A percentile compares a stretch with the other conserved stretches of the same genome.
Conservation (phyloP, 225 moss, liverwort and hornwort species). For the Asterella californica region DNA sequence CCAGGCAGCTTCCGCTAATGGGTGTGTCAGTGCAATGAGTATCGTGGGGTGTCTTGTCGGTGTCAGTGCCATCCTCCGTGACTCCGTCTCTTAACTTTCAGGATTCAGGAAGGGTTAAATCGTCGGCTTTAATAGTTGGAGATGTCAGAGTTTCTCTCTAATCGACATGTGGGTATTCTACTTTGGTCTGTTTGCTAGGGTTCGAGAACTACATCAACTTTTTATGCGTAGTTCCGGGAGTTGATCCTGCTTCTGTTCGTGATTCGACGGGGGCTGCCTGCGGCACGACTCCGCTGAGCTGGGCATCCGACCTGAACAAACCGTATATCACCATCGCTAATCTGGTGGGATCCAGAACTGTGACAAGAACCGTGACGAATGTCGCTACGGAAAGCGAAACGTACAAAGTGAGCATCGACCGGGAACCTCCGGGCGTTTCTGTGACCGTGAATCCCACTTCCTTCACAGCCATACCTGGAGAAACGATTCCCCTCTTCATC, state of each 20-base stretch:
- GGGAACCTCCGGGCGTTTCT: conserved; percentile 30
- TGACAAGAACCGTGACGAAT: conserved; percentile 43
- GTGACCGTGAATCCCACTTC: conserved; percentile 33
- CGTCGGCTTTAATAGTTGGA: no score
- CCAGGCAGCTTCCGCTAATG: no score
- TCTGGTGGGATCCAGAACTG: conserved; percentile 42
- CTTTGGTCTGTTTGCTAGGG: conserved; percentile 15
- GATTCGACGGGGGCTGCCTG: conserved; percentile 46
- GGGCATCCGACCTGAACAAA: conserved; percentile 55
- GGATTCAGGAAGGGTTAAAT: no score
- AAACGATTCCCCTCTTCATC: conserved; percentile 32
- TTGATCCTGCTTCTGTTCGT: conserved; percentile 45
- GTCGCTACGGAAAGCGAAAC: conserved; percentile 33
- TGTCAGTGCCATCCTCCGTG: no score
- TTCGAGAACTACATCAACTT: conserved; percentile 47
- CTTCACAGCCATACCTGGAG: conserved; percentile 42
- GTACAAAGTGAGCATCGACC: conserved; percentile 31
- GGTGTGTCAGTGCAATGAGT: no score
- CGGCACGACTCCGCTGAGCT: conserved; percentile 21
- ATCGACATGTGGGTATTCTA: neutral
- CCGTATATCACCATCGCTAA: conserved; percentile 50
- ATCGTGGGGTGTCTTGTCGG: no score
- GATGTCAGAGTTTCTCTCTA: no score
- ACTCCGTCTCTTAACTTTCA: no score
- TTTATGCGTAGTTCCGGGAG: conserved; percentile 48